These are phyloP conservation scores for Hapsidospora chrysogenum DNA, from an alignment of 495 filamentous ascomycete species.

Conservation along the genomic window DNA sequence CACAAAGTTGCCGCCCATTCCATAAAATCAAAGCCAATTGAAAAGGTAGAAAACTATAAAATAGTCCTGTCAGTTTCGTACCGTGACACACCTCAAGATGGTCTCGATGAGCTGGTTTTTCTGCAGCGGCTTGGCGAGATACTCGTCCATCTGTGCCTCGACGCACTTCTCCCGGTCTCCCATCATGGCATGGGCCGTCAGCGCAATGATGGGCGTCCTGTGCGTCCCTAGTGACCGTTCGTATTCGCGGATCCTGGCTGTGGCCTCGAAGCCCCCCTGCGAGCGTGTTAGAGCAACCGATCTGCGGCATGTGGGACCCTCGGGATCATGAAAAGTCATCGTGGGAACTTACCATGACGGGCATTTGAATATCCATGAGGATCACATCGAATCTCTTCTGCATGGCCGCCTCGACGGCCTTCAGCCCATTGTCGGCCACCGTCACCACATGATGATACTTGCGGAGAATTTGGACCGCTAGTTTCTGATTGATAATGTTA, in stretches of 20 bases:
- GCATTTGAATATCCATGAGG: constrained; percentile 94
- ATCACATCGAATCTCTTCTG: constrained; percentile 75
- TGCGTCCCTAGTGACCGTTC: too few species aligned
- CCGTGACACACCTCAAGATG: too few species aligned
- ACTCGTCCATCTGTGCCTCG: constrained; percentile 90
- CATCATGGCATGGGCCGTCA: constrained; percentile 88
- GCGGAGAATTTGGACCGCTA: not conserved
- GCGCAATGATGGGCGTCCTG: constrained; percentile 82
- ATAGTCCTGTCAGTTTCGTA: too few species aligned
- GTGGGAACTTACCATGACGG: constrained; percentile 51
- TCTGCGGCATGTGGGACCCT: constrained; percentile 25
- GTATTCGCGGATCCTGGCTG: too few species aligned
- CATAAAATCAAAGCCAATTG: too few species aligned
- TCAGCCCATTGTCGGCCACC: not conserved
- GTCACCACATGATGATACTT: not conserved
- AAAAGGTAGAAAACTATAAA: too few species aligned
- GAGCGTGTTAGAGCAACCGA: not conserved
- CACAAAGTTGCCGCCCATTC: too few species aligned
- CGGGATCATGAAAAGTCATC: constrained; percentile 32
- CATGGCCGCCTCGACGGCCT: constrained; percentile 34
- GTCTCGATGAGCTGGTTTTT: too few species aligned
- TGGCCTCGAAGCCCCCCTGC: too few species aligned
- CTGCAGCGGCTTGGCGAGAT: constrained; percentile 80
- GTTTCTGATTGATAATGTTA: not conserved
- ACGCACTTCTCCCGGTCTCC: constrained; percentile 89